These are phyloP conservation scores for Castanea sativa DNA, from an alignment of 306 rosid genomes.

Conservation along the genomic window DNA sequence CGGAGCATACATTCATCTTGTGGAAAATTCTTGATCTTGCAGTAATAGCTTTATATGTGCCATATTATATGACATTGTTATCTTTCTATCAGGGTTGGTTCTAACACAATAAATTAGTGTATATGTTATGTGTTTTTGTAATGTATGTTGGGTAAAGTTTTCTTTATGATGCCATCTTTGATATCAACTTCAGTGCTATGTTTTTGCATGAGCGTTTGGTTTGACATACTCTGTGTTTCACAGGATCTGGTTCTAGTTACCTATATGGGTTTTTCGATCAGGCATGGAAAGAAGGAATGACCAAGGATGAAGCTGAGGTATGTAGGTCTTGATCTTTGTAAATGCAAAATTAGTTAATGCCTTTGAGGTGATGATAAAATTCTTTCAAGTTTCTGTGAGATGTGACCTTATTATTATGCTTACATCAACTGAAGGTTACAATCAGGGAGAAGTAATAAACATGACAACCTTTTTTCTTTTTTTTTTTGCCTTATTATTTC, in stretches of 20 bases:
- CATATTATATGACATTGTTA: too few species aligned
- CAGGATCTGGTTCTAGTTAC: conserved; percentile 99
- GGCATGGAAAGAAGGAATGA: conserved; percentile 98
- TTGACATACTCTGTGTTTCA: conserved; percentile 18
- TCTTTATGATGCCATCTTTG: background rate
- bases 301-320: conserved; percentile 98
- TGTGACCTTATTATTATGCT: background rate
- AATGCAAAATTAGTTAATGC: conserved; percentile 4
- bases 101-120: too few species aligned
- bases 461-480: background rate
- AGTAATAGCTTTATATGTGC: too few species aligned
- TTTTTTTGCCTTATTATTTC: too few species aligned
- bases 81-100: too few species aligned
- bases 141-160: background rate
- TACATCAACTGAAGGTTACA: background rate
- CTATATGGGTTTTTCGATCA: conserved; percentile 94
- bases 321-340: conserved; percentile 20
- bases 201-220: background rate
- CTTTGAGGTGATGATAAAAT: background rate
- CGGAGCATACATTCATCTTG: background rate
- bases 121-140: too few species aligned
- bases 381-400: background rate
- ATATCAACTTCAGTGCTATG: background rate
- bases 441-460: background rate
- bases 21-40: too few species aligned